Evolutionary conservation across 495 filamentous ascomycete genomes (phyloP), one percentile per base, ranked within the genome.

Genomic region (Aspergillus bertholletiae): DNA sequence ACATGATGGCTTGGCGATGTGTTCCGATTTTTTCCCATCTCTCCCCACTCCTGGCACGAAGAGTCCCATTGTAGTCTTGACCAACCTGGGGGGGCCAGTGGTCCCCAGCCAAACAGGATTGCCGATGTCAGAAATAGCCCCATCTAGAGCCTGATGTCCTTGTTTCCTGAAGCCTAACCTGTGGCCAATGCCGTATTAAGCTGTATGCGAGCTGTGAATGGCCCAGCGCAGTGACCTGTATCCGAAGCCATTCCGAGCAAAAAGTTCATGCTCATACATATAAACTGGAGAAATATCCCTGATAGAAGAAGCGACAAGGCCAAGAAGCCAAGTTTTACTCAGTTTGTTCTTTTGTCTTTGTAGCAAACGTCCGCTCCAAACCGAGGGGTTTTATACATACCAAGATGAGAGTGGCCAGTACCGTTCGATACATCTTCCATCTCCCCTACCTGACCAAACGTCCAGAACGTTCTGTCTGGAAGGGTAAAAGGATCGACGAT

Each of bases 401-500:
- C 17, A 28, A 49, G 20, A 67, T 63, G 61, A 47, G 58, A 12
- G 51, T 56, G 39, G 56, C 47, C 27, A 56, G 35, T 28, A 59
- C 54, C 13, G 49, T 67, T 59, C 63, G 58, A 27, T 59, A 57
- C 50, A 43, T 66, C 54, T 55, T 62, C 24, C 52, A 49, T 46
- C 50, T 67, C 23, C 51, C 58, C 23, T 55, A 56, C 27, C 54
- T 57, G 37, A 51, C 53, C n/a, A 55, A 49, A 48, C 51, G 55
- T 15, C 46, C 34, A 30, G 43, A 49, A 13, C 57, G 52, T 11
- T 50, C 55, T 15, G 20, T 35, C 22, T 53, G 44, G 34, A 62
- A 58, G 32, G 59, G 55, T 2, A 62, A 58, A 45, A 41, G 23
- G 13, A 28, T 45, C n/a, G 43, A 40, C 32, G 39, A 40, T 39